Conservation (phyloP, 768 basidiomycete genomes). For the Pleurotus sapidus region DNA sequence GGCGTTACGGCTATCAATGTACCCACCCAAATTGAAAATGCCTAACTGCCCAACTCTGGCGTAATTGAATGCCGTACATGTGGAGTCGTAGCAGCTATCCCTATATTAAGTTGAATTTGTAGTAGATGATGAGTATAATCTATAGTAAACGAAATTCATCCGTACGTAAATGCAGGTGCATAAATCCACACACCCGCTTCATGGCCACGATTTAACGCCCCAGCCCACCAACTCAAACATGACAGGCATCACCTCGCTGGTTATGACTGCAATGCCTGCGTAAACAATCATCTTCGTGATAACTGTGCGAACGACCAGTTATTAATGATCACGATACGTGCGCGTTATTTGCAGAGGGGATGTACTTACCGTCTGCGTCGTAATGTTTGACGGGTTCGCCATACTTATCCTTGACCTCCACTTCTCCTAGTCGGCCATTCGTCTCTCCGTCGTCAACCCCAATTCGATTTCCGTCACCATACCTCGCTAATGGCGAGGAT, state of each 20-base stretch:
- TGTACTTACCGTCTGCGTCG: conserved; percentile 73
- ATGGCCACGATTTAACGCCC: conserved; percentile 47
- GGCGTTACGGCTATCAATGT: too few relatives aligned
- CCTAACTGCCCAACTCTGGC: too few relatives aligned
- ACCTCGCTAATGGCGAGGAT: conserved; percentile 8
- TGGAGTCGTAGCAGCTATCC: too few relatives aligned
- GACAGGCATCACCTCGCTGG: conserved; percentile 59
- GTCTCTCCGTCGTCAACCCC: conserved; percentile 18
- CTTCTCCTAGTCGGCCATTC: conserved; percentile 22
- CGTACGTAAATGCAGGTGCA: too few relatives aligned
- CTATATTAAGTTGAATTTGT: too few relatives aligned
- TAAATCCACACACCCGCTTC: too few relatives aligned
- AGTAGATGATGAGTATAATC: too few relatives aligned
- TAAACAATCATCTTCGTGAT: conserved; percentile 91
- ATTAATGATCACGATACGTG: background rate
- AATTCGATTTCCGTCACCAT: conserved; percentile 1
- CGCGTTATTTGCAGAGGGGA: conserved; percentile 10
- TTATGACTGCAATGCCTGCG: conserved; percentile 75
- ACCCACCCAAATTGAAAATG: too few relatives aligned
- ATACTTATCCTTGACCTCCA: conserved; percentile 29
- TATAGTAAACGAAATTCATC: too few relatives aligned
- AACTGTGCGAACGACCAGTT: conserved; percentile 39
- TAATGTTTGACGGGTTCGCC: conserved; percentile 59
- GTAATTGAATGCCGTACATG: too few relatives aligned
- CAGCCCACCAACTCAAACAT: conserved; percentile 68